Evolutionary conservation across 164 flowering plant species (phyloP).

Genomic region (Euptelea pleiosperma): DNA sequence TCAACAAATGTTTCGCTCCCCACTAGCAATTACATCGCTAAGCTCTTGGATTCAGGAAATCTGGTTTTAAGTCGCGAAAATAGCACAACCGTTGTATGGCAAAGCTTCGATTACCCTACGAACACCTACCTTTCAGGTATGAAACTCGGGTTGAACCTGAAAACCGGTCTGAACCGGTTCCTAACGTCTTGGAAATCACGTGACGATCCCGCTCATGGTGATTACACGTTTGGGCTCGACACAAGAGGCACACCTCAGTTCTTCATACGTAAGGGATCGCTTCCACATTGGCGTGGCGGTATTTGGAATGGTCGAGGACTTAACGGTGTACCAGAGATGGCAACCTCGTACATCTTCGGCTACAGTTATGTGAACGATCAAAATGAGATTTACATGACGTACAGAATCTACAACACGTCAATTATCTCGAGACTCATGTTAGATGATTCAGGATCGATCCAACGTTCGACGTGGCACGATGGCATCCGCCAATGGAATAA

Average conservation of each 20-base stretch:
- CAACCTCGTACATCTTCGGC: not conserved
- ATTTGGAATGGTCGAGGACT: conserved; percentile 39
- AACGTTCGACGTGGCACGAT: conserved; percentile 5
- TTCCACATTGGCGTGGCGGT: conserved; percentile 29
- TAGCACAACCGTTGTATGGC: conserved; percentile 25
- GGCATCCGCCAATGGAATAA: conserved; percentile 12
- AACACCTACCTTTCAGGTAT: conserved; percentile 31
- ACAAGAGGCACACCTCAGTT: conserved; percentile 30
- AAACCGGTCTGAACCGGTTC: conserved; percentile 27
- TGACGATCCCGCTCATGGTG: conserved; percentile 41
- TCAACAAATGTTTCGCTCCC: too few relatives aligned
- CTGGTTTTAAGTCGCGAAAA: conserved; percentile 6
- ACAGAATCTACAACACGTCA: conserved; percentile 2
- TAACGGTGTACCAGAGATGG: conserved; percentile 24
- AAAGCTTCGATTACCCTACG: conserved; percentile 50
- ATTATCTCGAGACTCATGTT: conserved; percentile 6
- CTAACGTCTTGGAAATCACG: conserved; percentile 42
- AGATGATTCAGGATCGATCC: conserved; percentile 9
- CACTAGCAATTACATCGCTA: too few relatives aligned
- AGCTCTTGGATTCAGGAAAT: too few relatives aligned
- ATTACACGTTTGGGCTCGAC: conserved; percentile 19
- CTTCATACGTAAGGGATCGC: conserved; percentile 16
- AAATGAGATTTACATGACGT: conserved; percentile 8
- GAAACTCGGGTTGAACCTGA: conserved; percentile 33
- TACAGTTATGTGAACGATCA: conserved; percentile 1